A percentile compares a stretch with the other conserved stretches of the same genome.
Conservation (phyloP, 2,329 filamentous ascomycete genomes). For the Cryphonectria parasitica region DNA sequence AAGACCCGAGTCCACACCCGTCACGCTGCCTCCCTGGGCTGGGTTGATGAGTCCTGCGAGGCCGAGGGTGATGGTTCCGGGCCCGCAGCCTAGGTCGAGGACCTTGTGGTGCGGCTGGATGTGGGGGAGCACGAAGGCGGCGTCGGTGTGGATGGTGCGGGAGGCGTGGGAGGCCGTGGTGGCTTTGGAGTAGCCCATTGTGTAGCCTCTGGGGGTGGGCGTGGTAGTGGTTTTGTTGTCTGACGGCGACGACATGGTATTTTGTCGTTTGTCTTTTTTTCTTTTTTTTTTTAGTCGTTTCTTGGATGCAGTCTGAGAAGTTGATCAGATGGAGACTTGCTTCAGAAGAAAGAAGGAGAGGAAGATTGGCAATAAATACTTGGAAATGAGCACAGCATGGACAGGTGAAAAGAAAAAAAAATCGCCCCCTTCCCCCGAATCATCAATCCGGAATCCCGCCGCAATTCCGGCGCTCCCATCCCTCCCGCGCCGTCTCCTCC, state of each 20-base stretch:
- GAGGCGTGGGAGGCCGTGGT: slow-evolving; percentile 21
- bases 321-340: not conserved
- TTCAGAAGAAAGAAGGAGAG: not conserved
- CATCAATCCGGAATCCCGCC: slow-evolving; percentile 6
- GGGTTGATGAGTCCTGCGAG: slow-evolving; percentile 11
- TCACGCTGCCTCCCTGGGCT: slow-evolving; percentile 13
- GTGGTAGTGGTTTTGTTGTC: not conserved
- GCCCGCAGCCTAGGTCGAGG: slow-evolving; percentile 24
- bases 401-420: too few species aligned
- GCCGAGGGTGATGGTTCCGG: slow-evolving; percentile 25
- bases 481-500: not conserved
- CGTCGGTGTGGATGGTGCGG: slow-evolving; percentile 22
- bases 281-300: not conserved
- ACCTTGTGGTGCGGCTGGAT: slow-evolving; percentile 19
- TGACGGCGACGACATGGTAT: not conserved
- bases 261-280: not conserved
- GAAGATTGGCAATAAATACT: not conserved
- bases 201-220: slow-evolving; percentile 3
- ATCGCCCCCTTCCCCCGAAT: not conserved
- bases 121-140: slow-evolving; percentile 19
- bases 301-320: not conserved
- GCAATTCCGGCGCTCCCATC: not conserved
- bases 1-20: slow-evolving; percentile 17
- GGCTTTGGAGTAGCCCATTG: slow-evolving; percentile 21
- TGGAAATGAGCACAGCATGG: not conserved